These are phyloP conservation scores for Sugiyamaella marilandica DNA, from an alignment of 805 yeast genomes.

Conservation along the genomic window DNA sequence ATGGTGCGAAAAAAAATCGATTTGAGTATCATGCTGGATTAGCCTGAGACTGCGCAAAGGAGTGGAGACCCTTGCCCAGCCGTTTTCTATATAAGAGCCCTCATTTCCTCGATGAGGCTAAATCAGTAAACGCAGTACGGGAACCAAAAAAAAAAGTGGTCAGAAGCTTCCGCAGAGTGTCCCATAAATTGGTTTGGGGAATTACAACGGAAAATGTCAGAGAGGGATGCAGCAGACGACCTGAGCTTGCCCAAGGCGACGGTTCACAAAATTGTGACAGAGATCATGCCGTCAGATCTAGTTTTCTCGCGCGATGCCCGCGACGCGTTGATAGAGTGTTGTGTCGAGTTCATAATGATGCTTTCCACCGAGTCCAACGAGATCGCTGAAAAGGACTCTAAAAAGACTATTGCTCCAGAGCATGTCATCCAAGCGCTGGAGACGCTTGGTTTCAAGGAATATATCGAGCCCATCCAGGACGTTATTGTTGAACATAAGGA, in stretches of 20 bases:
- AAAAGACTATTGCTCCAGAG: conserved; percentile 94
- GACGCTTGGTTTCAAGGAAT: conserved; percentile 81
- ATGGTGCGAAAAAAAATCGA: too few species aligned
- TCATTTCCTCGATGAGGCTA: too few species aligned
- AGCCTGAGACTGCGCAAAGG: too few species aligned
- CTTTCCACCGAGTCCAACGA: conserved; percentile 90
- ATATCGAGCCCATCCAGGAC: conserved; percentile 74
- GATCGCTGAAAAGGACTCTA: conserved; percentile 92
- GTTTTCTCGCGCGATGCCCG: conserved; percentile 90
- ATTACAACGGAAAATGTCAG: conserved; percentile 10
- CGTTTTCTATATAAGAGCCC: too few species aligned
- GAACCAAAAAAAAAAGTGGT: too few species aligned
- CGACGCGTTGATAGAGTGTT: conserved; percentile 92
- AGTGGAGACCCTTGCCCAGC: too few species aligned
- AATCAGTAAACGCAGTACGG: too few species aligned
- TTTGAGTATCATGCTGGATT: too few species aligned
- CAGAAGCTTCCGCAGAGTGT: neutral
- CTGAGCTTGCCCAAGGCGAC: conserved; percentile 57
- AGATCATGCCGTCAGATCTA: conserved; percentile 81
- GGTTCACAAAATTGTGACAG: conserved; percentile 89
- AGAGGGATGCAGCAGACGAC: conserved; percentile 30
- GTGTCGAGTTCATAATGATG: conserved; percentile 93
- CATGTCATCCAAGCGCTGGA: conserved; percentile 87
- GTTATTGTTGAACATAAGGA: conserved; percentile 85
- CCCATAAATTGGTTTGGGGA: neutral